Conservation (phyloP, 331 rosid genomes). For the Quercus lobata region DNA sequence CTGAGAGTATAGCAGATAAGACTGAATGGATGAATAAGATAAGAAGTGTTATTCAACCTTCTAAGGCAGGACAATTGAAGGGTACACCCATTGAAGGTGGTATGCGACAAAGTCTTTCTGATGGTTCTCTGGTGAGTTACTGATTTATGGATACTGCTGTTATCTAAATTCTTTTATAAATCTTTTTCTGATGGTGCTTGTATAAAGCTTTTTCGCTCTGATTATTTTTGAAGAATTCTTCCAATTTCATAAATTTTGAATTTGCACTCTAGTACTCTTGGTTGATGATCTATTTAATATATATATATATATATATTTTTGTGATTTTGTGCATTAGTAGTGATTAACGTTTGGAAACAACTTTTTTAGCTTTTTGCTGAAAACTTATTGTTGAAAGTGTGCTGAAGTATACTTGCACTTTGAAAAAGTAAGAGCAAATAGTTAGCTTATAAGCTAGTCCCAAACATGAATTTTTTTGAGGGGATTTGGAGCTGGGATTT, state of each 20-base stretch:
- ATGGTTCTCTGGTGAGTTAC: conserved; percentile 85
- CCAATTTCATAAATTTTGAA: background rate
- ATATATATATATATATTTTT: too few species aligned
- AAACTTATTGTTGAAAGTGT: too few species aligned
- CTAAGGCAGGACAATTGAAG: conserved; percentile 57
- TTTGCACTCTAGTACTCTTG: background rate
- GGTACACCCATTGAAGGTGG: conserved; percentile 45
- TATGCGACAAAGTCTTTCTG: conserved; percentile 88
- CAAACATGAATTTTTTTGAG: too few species aligned
- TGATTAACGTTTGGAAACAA: too few species aligned
- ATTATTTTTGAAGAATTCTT: background rate
- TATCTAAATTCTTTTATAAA: background rate
- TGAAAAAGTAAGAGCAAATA: too few species aligned
- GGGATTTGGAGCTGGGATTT: too few species aligned
- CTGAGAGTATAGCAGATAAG: conserved; percentile 88
- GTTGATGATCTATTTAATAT: background rate
- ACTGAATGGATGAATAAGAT: conserved; percentile 85
- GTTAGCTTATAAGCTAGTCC: too few species aligned
- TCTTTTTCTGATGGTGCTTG: background rate
- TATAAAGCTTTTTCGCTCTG: background rate
- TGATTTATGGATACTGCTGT: conserved; percentile 1
- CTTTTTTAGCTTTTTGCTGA: too few species aligned
- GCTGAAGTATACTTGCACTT: too few species aligned
- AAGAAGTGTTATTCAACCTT: conserved; percentile 60
- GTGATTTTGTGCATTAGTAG: too few species aligned